phyloP scores from a whole-genome alignment of 2,329 filamentous ascomycete species.

The Colletotrichum liriopes region DNA sequence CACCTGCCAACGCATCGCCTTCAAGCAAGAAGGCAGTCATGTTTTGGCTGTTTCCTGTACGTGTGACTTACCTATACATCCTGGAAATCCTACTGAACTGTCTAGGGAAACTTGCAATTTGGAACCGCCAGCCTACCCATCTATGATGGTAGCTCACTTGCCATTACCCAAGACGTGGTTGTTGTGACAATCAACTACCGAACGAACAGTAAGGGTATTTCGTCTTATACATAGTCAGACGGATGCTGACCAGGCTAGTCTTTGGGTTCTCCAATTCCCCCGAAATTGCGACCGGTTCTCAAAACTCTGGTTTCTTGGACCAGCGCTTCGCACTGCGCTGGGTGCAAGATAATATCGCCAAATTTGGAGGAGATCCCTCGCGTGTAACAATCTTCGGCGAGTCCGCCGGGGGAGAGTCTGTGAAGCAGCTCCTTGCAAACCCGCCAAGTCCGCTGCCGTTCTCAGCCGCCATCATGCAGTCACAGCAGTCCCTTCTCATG shows the following conservation, averaged over 20 bases:
- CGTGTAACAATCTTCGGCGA: slow-evolving; percentile 76
- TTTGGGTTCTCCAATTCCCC: slow-evolving; percentile 43
- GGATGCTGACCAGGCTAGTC: background rate
- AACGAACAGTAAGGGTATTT: slow-evolving; percentile 29
- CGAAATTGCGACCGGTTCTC: slow-evolving; percentile 22
- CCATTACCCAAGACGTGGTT: slow-evolving; percentile 30
- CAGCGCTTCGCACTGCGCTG: slow-evolving; percentile 72
- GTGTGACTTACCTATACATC: background rate
- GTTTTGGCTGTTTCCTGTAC: slow-evolving; percentile 43
- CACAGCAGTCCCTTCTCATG: slow-evolving; percentile 33
- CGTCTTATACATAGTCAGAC: background rate
- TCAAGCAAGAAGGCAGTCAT: slow-evolving; percentile 42
- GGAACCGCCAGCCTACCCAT: slow-evolving; percentile 34
- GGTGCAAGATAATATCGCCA: slow-evolving; percentile 72
- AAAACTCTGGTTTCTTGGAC: slow-evolving; percentile 70
- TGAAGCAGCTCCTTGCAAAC: slow-evolving; percentile 45
- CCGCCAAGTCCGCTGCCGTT: slow-evolving; percentile 49
- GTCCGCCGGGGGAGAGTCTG: slow-evolving; percentile 63
- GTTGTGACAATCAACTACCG: slow-evolving; percentile 41
- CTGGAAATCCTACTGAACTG: background rate
- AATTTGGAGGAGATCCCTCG: slow-evolving; percentile 74
- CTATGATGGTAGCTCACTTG: slow-evolving; percentile 38
- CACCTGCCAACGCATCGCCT: slow-evolving; percentile 43
- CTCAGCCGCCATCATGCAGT: slow-evolving; percentile 38
- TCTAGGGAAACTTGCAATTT: slow-evolving; percentile 37